Conservation (phyloP, 306 rosid genomes). For the Cicer judaicum region DNA sequence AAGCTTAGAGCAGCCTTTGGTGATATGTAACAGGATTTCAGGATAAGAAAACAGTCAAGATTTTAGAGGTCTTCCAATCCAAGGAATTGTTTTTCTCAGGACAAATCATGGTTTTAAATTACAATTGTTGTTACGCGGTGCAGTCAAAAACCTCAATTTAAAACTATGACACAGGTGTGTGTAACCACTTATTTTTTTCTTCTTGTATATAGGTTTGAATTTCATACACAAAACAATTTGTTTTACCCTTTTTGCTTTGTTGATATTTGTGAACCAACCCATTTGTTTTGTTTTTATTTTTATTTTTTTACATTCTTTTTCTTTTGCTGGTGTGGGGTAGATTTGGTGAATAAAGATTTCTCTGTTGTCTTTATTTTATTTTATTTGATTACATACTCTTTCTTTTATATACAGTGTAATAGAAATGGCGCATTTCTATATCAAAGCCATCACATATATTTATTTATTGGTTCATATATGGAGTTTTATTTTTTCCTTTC, state of each 20-base stretch:
- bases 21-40: constrained; percentile 44
- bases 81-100: constrained; percentile 44
- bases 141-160: no score
- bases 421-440: constrained; percentile 43
- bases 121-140: no score
- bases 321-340: constrained; percentile 53
- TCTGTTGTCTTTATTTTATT: constrained; percentile 22
- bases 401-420: constrained; percentile 45
- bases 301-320: not conserved
- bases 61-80: constrained; percentile 29
- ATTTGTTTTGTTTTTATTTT: constrained; percentile 48
- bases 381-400: constrained; percentile 23
- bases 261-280: constrained; percentile 52
- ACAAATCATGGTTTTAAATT: not conserved
- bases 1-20: constrained; percentile 66
- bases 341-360: constrained; percentile 51
- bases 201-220: constrained; percentile 56
- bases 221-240: constrained; percentile 51
- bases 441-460: constrained; percentile 41
- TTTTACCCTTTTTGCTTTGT: constrained; percentile 42
- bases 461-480: constrained; percentile 40
- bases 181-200: constrained; percentile 51
- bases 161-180: constrained; percentile 41
- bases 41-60: not conserved
- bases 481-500: constrained; percentile 40